phyloP scores from a whole-genome alignment of 768 basidiomycete species.

The Clathrus columnatus region DNA sequence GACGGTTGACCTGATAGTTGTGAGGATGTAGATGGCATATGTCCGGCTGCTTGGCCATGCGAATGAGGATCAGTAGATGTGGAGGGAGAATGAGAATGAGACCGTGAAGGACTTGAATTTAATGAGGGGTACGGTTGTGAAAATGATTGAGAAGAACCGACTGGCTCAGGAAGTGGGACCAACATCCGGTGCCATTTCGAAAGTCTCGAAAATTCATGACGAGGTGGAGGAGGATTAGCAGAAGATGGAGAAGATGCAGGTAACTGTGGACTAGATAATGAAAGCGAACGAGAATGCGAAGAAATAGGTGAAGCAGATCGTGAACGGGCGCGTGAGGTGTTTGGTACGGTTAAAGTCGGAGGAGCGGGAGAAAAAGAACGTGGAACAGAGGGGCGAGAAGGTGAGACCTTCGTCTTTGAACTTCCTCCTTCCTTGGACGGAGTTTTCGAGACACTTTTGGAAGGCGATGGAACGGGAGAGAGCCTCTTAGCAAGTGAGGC shows the following conservation, averaged over 20 bases:
- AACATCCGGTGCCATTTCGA: slow-evolving; percentile 91
- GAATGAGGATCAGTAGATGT: neutral
- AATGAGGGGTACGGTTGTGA: neutral
- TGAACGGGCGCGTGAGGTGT: neutral
- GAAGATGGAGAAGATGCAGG: slow-evolving; percentile 37
- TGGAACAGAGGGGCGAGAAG: too few relatives aligned
- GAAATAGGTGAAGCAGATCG: neutral
- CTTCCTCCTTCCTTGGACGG: neutral
- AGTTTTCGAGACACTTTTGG: neutral
- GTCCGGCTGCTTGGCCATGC: neutral
- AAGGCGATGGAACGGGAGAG: slow-evolving; percentile 22
- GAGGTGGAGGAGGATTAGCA: slow-evolving; percentile 35
- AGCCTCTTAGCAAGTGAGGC: slow-evolving; percentile 56
- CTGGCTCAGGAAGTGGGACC: neutral
- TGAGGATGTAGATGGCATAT: too few relatives aligned
- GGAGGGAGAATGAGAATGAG: slow-evolving; percentile 15
- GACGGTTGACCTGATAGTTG: too few relatives aligned
- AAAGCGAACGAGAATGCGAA: neutral
- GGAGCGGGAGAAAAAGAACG: neutral
- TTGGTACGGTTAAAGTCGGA: neutral
- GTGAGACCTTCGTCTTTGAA: too few relatives aligned
- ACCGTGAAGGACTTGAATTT: neutral
- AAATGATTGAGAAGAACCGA: slow-evolving; percentile 22
- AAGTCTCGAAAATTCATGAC: slow-evolving; percentile 57
- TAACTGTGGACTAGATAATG: slow-evolving; percentile 18